Conservation (phyloP, 139 green algal genomes). For the Micractinium conductrix region DNA sequence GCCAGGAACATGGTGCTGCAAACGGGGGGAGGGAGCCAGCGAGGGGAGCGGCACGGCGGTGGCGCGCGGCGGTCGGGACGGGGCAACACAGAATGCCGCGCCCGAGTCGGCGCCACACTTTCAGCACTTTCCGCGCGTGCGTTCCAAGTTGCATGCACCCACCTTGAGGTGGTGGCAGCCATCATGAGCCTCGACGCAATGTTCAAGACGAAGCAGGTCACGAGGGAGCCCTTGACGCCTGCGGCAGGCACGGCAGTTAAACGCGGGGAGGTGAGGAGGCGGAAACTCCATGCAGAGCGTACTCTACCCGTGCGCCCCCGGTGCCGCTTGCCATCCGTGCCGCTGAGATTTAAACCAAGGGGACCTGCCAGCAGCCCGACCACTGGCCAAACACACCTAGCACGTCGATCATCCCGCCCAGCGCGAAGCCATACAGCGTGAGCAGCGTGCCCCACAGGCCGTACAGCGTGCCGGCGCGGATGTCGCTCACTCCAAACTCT, state of each 20-base stretch:
- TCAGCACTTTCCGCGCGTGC: too few relatives aligned
- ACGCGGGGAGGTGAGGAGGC: background rate
- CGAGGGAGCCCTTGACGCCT: conserved; percentile 20
- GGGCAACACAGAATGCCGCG: too few relatives aligned
- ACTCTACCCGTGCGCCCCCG: too few relatives aligned
- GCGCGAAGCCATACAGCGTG: conserved; percentile 49
- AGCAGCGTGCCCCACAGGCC: conserved; percentile 65
- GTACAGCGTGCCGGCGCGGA: conserved; percentile 52
- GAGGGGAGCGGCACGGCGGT: too few relatives aligned
- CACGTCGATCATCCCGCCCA: conserved; percentile 50
- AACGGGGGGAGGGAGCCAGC: background rate
- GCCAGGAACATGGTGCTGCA: conserved; percentile 45
- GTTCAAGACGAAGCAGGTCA: conserved; percentile 47
- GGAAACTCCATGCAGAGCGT: too few relatives aligned
- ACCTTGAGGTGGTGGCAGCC: conserved; percentile 41
- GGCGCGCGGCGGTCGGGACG: too few relatives aligned
- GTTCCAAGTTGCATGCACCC: too few relatives aligned
- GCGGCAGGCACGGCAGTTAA: background rate
- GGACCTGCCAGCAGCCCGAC: too few relatives aligned
- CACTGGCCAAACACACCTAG: conserved; percentile 59
- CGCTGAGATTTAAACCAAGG: too few relatives aligned
- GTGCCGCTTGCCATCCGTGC: too few relatives aligned
- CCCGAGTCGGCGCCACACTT: too few relatives aligned
- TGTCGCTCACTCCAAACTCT: conserved; percentile 56
- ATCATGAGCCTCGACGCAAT: conserved; percentile 35